These are phyloP conservation scores for Musa balbisiana DNA, from an alignment of 202 grass and related monocot genomes.

Conservation along the genomic window DNA sequence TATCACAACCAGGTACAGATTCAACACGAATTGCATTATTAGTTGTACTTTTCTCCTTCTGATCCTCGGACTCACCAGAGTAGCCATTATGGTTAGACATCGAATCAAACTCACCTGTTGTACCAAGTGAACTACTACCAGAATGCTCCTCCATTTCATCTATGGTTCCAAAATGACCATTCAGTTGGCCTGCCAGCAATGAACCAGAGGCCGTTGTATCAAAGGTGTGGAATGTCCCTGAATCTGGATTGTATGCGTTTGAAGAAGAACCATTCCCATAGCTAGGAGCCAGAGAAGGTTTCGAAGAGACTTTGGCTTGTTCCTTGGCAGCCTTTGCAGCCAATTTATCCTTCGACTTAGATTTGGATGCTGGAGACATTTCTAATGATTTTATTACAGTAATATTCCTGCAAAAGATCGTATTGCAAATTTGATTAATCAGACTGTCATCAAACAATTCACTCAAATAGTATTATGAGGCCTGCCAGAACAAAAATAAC, in stretches of 20 bases:
- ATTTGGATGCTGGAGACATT: constrained; percentile 94
- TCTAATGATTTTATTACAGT: background rate
- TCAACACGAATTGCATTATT: constrained; percentile 35
- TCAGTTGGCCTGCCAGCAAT: constrained; percentile 42
- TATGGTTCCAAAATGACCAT: constrained; percentile 54
- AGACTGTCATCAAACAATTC: background rate
- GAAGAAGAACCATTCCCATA: constrained; percentile 42
- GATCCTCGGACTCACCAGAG: constrained; percentile 82
- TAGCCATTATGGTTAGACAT: constrained; percentile 84
- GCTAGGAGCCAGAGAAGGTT: constrained; percentile 32
- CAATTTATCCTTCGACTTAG: constrained; percentile 70
- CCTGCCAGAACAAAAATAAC: background rate
- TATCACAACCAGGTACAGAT: constrained; percentile 69
- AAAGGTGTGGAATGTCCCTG: constrained; percentile 83
- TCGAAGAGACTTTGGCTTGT: constrained; percentile 54
- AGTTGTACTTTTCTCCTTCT: constrained; percentile 53
- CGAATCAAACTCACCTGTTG: constrained; percentile 64
- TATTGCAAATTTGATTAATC: background rate
- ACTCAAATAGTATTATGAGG: background rate
- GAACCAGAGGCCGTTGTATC: constrained; percentile 41
- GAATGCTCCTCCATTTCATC: constrained; percentile 90
- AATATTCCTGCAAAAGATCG: background rate
- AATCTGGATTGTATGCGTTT: constrained; percentile 63
- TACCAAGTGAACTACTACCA: constrained; percentile 73
- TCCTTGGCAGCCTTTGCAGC: constrained; percentile 54